Percentiles rank a stretch among this genome's conserved stretches.
Conservation (phyloP, 768 basidiomycete species). For the Pleurotus djamor region DNA sequence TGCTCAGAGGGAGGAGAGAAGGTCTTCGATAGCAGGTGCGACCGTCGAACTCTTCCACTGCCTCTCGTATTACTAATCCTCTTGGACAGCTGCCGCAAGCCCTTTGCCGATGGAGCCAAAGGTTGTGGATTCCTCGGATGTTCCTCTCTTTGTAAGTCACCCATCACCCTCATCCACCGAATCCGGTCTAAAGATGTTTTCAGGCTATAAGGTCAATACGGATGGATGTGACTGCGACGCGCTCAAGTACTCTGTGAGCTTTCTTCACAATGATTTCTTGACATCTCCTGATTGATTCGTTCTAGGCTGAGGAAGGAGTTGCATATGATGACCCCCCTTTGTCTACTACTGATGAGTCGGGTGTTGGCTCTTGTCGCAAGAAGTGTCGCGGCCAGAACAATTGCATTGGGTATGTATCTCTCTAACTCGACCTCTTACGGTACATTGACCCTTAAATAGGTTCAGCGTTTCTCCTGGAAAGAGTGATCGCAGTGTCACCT, state of each 20-base stretch:
- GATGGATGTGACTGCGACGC: slow-evolving; percentile 7
- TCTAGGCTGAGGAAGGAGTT: background rate
- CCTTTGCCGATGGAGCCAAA: slow-evolving; percentile 3
- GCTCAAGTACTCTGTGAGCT: slow-evolving; percentile 2
- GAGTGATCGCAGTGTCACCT: background rate
- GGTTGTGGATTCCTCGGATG: slow-evolving; percentile 8
- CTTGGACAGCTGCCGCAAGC: background rate
- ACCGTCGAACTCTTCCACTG: background rate
- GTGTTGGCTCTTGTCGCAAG: background rate
- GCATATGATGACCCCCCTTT: background rate
- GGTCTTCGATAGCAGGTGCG: background rate
- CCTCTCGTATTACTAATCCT: background rate
- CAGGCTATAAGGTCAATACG: slow-evolving; percentile 5
- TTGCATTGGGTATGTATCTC: background rate
- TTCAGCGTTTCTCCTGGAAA: background rate
- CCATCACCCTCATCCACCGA: no score
- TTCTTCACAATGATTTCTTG: background rate
- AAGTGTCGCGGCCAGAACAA: background rate
- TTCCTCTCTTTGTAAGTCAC: slow-evolving; percentile 7
- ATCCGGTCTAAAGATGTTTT: no score
- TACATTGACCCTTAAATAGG: background rate
- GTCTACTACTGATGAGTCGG: background rate
- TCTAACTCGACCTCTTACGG: background rate
- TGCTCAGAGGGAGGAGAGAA: slow-evolving; percentile 7
- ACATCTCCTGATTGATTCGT: background rate